Percentiles rank a stretch among this genome's conserved stretches.
phyloP scores from a whole-genome alignment of 1,284 basidiomycete genomes.

The Acaromyces ingoldii region DNA sequence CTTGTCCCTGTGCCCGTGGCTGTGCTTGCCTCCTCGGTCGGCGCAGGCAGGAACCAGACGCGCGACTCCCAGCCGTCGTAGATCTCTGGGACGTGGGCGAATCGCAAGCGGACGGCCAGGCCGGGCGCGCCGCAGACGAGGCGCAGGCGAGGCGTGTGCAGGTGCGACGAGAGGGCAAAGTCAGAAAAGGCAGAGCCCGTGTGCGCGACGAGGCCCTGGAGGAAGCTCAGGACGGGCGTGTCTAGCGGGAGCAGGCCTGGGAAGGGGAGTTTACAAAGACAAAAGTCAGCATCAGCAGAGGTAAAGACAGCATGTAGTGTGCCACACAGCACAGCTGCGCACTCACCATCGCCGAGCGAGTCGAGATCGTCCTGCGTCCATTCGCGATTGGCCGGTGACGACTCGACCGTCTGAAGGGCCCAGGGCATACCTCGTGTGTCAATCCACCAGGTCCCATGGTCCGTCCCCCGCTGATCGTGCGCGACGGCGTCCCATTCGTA shows the following conservation, averaged over 20 bases:
- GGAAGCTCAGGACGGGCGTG: slow-evolving; percentile 54
- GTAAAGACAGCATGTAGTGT: slow-evolving; percentile 5
- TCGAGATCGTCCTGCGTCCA: slow-evolving; percentile 27
- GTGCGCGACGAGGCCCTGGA: slow-evolving; percentile 60
- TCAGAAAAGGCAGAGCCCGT: slow-evolving; percentile 56
- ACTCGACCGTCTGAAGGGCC: slow-evolving; percentile 28
- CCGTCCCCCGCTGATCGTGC: not conserved
- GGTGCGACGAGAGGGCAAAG: slow-evolving; percentile 66
- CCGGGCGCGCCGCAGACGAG: slow-evolving; percentile 62
- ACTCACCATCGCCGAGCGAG: slow-evolving; percentile 19
- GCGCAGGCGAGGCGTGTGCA: slow-evolving; percentile 65
- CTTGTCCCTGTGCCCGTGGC: slow-evolving; percentile 18
- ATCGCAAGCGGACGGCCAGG: slow-evolving; percentile 60
- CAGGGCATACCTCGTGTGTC: slow-evolving; percentile 27
- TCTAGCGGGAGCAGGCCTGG: slow-evolving; percentile 15
- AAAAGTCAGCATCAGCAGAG: not conserved
- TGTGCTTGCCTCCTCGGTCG: slow-evolving; percentile 1
- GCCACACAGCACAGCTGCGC: not conserved
- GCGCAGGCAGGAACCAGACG: slow-evolving; percentile 28
- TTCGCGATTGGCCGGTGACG: slow-evolving; percentile 25
- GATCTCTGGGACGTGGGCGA: slow-evolving; percentile 70
- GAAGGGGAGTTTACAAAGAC: not conserved
- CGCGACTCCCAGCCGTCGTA: slow-evolving; percentile 56
- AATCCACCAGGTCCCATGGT: slow-evolving; percentile 21
- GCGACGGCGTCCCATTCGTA: slow-evolving; percentile 14